Base-by-base conservation (phyloP, 2,329 filamentous ascomycete species). In the Fusarium heterosporum region DNA sequence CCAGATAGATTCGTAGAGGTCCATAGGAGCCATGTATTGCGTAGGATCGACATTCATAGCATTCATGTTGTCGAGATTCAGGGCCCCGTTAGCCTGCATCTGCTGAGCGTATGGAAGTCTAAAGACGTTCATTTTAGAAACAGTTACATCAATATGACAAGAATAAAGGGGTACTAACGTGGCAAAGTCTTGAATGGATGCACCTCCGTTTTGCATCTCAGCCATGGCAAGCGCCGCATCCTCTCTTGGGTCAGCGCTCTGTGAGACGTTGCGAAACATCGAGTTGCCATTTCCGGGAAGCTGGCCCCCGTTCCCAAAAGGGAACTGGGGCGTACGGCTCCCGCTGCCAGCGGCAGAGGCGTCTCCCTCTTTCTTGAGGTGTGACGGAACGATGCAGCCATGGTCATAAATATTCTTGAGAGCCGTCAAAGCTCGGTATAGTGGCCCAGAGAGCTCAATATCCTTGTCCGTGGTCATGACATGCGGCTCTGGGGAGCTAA, bases 351-450 rank as follows among this genome's bases (percentile, higher is more conserved):
- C 78, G 41, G 80, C 80, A 13, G 78, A 81, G 6, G 81, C 81
- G 26, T 80, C 81, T 13, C 79, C 79, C 32, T 87, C 85, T 43
- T 81, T 80, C 72, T 84, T 85, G 16, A 84, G 74, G n/a, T 77
- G 76, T 0, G 80, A 78, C 6, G 84, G 85, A 14, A 84, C 79
- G 13, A 89, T 79, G 51, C 83, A 84, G 3, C 88, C 88, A 74
- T 90, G 86, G 71, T 89, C 87, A 72, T 90, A 90, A 3, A 90
- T 90, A 69, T 89, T 89, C 68, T 83, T 87, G 29, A 90, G 78
- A 0, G 88, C 88, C 7, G 82, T 84, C 26, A 90, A 77, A 1
- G 88, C 88, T 53, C 88, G 80, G 55, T 84, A 89, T 3, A 90
- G 75, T 2, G 88, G 88, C 0, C 88, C 88, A 0, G 85, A 88